Evolutionary conservation across 2,329 filamentous ascomycete species (phyloP).

Genomic region (Lasiodiplodia citricola): DNA sequence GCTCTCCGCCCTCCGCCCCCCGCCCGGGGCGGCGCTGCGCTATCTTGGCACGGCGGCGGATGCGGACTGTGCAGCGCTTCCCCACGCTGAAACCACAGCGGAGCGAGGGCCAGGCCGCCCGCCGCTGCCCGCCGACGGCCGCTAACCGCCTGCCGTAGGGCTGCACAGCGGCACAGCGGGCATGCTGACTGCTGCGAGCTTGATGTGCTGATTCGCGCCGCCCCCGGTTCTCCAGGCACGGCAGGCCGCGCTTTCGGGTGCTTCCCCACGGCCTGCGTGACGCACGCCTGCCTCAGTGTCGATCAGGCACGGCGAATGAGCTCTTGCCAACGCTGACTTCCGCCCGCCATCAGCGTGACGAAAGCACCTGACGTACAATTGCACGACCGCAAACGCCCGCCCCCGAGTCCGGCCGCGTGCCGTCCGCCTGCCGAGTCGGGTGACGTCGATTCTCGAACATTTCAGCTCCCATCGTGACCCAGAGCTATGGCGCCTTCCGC

Average conservation of each 20-base stretch:
- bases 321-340: constrained; percentile 13
- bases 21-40: too few relatives aligned
- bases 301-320: constrained; percentile 26
- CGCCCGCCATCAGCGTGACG: constrained; percentile 13
- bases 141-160: neutral
- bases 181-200: constrained; percentile 5
- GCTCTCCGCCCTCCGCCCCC: too few relatives aligned
- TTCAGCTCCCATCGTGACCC: constrained; percentile 22
- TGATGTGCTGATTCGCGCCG: constrained; percentile 12
- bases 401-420: neutral
- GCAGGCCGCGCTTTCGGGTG: constrained; percentile 15
- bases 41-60: neutral
- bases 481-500: constrained; percentile 21
- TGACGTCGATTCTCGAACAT: constrained; percentile 22
- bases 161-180: neutral
- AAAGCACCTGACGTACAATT: constrained; percentile 12
- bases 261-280: constrained; percentile 25
- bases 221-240: constrained; percentile 7
- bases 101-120: neutral
- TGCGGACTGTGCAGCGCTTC: neutral
- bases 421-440: constrained; percentile 13
- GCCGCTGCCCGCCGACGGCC: neutral
- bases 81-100: neutral
- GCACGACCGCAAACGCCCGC: neutral
- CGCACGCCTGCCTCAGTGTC: constrained; percentile 15